Evolutionary conservation across 805 yeast species (phyloP).

Genomic region (Myxozyma udenii): DNA sequence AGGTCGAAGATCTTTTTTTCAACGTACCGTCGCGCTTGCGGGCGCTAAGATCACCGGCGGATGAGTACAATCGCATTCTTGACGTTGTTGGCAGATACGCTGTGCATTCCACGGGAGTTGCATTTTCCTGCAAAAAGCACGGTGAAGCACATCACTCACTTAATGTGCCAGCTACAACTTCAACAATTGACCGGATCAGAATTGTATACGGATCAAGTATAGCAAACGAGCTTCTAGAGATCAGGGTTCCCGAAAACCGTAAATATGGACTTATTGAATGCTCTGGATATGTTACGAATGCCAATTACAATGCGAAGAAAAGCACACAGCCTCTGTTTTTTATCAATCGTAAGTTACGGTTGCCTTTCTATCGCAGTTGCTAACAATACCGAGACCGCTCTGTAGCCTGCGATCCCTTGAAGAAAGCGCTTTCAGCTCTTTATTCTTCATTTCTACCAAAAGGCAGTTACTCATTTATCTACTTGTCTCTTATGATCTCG

Average conservation of each 20-base stretch:
- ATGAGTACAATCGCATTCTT: conserved; percentile 71
- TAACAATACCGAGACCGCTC: conserved; percentile 47
- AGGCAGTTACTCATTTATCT: conserved; percentile 73
- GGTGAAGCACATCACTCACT: conserved; percentile 72
- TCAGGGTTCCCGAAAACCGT: conserved; percentile 41
- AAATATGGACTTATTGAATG: conserved; percentile 53
- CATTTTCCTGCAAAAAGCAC: conserved; percentile 72
- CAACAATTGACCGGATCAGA: conserved; percentile 66
- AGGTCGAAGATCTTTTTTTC: conserved; percentile 84
- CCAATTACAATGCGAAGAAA: conserved; percentile 69
- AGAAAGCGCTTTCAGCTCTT: conserved; percentile 60
- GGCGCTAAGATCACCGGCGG: conserved; percentile 61
- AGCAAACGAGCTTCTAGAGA: conserved; percentile 59
- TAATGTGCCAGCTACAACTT: conserved; percentile 51
- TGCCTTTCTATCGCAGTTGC: background rate
- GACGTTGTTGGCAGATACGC: conserved; percentile 85
- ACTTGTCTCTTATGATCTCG: conserved; percentile 62
- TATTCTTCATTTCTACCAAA: conserved; percentile 71
- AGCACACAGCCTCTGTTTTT: conserved; percentile 68
- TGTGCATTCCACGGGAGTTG: conserved; percentile 64
- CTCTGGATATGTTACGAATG: conserved; percentile 63
- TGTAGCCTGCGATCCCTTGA: conserved; percentile 77
- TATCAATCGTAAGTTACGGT: conserved; percentile 52
- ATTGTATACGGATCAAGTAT: conserved; percentile 66
- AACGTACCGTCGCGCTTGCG: conserved; percentile 77